Evolutionary conservation across 2,329 filamentous ascomycete species (phyloP).

Genomic region (Aureobasidium sp.): DNA sequence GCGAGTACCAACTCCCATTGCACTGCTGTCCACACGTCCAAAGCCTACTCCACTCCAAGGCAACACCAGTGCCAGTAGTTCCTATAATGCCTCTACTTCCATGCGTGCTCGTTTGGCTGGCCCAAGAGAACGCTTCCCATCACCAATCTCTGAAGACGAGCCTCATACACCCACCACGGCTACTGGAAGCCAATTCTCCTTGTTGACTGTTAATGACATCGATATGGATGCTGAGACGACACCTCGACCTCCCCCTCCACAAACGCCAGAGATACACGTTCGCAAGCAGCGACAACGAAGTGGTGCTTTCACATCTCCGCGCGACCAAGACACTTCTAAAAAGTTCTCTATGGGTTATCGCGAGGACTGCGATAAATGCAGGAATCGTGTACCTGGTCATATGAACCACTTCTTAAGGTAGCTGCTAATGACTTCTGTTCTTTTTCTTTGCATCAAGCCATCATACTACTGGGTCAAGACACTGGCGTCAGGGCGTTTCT

Average conservation of each 20-base stretch:
- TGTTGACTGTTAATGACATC: slow-evolving; percentile 28
- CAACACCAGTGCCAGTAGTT: neutral
- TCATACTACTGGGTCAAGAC: neutral
- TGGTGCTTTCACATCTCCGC: slow-evolving; percentile 21
- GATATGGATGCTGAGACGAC: slow-evolving; percentile 21
- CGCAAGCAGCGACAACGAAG: slow-evolving; percentile 28
- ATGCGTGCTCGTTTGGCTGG: slow-evolving; percentile 2
- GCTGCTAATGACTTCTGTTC: neutral
- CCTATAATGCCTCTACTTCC: neutral
- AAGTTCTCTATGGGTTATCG: slow-evolving; percentile 36
- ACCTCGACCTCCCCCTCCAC: slow-evolving; percentile 12
- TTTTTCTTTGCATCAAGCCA: neutral
- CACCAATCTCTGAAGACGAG: slow-evolving; percentile 28
- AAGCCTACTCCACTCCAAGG: slow-evolving; percentile 1
- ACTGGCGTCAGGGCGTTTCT: neutral
- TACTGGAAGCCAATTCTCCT: slow-evolving; percentile 26
- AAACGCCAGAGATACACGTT: slow-evolving; percentile 19
- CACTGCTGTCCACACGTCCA: neutral
- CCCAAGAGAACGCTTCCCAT: slow-evolving; percentile 18
- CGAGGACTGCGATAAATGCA: slow-evolving; percentile 43
- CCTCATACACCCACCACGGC: slow-evolving; percentile 24
- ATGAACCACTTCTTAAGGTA: slow-evolving; percentile 38
- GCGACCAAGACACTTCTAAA: slow-evolving; percentile 12
- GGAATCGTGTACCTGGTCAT: slow-evolving; percentile 38
- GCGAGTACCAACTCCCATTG: slow-evolving; percentile 8